Evolutionary conservation across 495 filamentous ascomycete species (phyloP), one percentile per base, ranked within the genome.

Genomic region (Neurospora tetrasperma): DNA sequence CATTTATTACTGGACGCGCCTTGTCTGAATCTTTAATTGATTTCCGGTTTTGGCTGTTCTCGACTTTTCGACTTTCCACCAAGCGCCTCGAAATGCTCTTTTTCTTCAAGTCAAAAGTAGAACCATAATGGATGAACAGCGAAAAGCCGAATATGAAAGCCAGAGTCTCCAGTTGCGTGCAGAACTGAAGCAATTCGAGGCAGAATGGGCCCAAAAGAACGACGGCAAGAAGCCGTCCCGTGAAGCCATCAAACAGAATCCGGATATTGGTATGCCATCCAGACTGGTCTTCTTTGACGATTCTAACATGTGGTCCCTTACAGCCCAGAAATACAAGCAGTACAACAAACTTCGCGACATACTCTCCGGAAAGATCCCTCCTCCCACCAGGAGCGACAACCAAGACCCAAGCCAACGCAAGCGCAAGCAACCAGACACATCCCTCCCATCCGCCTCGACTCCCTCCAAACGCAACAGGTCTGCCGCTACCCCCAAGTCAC

Each of bases 101-200:
- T 38, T 18, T 2, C 14, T 16, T 38, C 54, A 8, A 38, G 35
- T 10, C 12, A 66, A 35, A 12, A 35, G 54, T 2, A 66, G 14
- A 27, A 3, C 3, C 54, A 81, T 75, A 2, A 87, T 88, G 86
- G 83, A 87, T 48, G 79, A 80, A 4, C 74, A 77, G 48, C 74
- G 80, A 41, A 79, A 75, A 74, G 77, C 76, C 20, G 73, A 76
- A 71, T 84, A 85, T 43, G 84, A 84, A 59, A 76, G 74, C 3
- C 80, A 80, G 42, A 85, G 82, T 2, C 81, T 83, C 66, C 73
- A 82, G 66, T 81, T 97, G 31, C 90, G 93, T 5, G 83, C 84
- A 11, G 92, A 97, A 74, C 82, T 99, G 41, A 99, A 98, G 80
- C 81, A 85, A 78, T 99, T 94, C 91, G 95, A 99, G 81, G 88